Base-by-base conservation (phyloP, 1,284 basidiomycete genomes). In the Trichosporon asahii region DNA sequence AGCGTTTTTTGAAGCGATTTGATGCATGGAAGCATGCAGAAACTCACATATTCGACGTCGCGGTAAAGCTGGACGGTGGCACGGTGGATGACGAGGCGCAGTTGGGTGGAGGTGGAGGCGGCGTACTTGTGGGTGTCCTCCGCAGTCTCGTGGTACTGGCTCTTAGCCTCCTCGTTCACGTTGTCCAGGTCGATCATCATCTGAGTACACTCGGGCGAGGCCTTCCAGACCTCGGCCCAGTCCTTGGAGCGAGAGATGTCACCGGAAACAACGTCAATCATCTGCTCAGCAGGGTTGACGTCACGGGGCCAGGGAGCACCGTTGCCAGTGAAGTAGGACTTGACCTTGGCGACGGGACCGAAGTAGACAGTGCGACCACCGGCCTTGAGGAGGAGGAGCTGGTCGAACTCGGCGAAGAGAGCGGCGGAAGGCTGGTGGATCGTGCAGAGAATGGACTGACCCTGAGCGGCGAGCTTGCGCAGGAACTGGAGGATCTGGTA, bases 181-280 rank as follows among this genome's bases (percentile, higher is more conserved):
- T 75, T 66, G 25, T 85, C 84, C 40, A 87, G 80, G 72, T 87
- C 82, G 12, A 76, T 64, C 44, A 82, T 76, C 46, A 84, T 78
- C 15, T 72, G 70, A 60, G 78, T 76, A 66, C 80, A 79, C 71
- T 87, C 84, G 3, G 82, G 72, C 44, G 80, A 86, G 69, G 82
- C 84, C 27, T 87, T 80, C 90, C 90, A 92, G 15, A 91, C 83
- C 67, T 90, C 87, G 55, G 88, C 88, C 91, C 91, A 93, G 75
- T 93, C 90, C 29, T 86, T 85, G 31, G 87, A 74, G 33, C 72
- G 75, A 8, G 76, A 75, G 44, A 77, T 64, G 23, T 78, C 77
- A 18, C 81, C 80, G 3, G 80, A 81, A 0, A 82, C 79, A 31
- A 81, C 73, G 68, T 80, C 82, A 66, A 84, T 83, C 80, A 84